These are phyloP conservation scores for Pseudogymnoascus sp. DNA, from an alignment of 2,329 filamentous ascomycete genomes.

Conservation along the genomic window DNA sequence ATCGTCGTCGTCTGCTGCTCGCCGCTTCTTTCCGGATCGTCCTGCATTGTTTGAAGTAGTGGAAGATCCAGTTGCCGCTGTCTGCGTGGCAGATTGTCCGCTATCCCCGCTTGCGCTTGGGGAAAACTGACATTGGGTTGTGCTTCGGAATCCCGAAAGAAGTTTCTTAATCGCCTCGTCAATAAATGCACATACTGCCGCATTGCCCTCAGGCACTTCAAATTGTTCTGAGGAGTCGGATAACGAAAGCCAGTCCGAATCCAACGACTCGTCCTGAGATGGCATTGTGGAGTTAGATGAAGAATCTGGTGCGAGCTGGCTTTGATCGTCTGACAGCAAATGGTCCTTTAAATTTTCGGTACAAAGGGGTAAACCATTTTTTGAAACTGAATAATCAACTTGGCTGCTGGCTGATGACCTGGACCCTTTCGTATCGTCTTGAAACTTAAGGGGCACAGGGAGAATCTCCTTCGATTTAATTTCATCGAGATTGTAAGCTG, in stretches of 20 bases:
- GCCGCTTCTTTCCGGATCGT: background rate
- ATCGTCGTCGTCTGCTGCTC: background rate
- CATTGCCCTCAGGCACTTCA: constrained; percentile 1
- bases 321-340: background rate
- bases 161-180: background rate
- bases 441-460: background rate
- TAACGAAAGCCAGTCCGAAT: constrained; percentile 15
- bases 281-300: background rate
- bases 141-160: background rate
- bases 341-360: background rate
- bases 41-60: background rate
- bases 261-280: constrained; percentile 12
- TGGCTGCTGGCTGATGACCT: background rate
- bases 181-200: background rate
- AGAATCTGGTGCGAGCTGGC: background rate
- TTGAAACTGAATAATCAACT: background rate
- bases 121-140: background rate
- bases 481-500: background rate
- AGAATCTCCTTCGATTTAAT: background rate
- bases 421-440: background rate
- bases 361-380: background rate
- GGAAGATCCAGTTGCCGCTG: background rate
- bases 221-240: constrained; percentile 14
- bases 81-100: background rate
- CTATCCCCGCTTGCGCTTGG: background rate